Conservation (phyloP, 306 rosid genomes). For the Leucaena leucocephala region DNA sequence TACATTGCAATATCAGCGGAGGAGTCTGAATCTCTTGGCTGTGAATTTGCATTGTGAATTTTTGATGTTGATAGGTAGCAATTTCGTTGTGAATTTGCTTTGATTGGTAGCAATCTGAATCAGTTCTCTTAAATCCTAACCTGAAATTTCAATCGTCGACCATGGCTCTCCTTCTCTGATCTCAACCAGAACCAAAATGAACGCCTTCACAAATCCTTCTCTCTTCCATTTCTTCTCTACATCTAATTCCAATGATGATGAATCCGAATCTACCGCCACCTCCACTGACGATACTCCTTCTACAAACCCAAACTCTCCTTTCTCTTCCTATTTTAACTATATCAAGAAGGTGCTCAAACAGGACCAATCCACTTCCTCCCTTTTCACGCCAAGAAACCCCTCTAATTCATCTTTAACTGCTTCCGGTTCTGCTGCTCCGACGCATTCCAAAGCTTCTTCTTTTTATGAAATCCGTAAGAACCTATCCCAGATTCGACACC, state of each 20-base stretch:
- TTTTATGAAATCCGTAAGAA: constrained; percentile 47
- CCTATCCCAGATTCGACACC: constrained; percentile 32
- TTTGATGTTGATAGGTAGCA: neutral
- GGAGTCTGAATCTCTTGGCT: too few species aligned
- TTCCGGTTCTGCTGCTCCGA: constrained; percentile 4
- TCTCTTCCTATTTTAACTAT: constrained; percentile 46
- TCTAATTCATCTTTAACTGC: neutral
- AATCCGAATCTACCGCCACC: constrained; percentile 20
- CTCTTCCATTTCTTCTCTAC: constrained; percentile 52
- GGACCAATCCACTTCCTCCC: constrained; percentile 5
- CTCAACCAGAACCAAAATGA: constrained; percentile 38
- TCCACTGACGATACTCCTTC: neutral
- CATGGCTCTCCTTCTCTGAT: constrained; percentile 60
- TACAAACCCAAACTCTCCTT: constrained; percentile 27
- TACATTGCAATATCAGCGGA: too few species aligned
- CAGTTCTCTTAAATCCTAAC: neutral
- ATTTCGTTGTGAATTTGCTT: too few species aligned
- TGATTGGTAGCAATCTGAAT: neutral
- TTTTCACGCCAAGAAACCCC: constrained; percentile 7
- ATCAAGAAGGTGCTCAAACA: constrained; percentile 47
- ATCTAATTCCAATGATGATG: constrained; percentile 38
- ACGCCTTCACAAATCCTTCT: constrained; percentile 33
- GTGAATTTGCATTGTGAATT: too few species aligned
- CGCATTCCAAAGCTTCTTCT: constrained; percentile 7
- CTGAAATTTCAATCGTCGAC: neutral